Evolutionary conservation across 228 moss, liverwort and hornwort genomes (phyloP), one percentile per base, ranked within the genome.

Genomic region (Sphagnum fallax): DNA sequence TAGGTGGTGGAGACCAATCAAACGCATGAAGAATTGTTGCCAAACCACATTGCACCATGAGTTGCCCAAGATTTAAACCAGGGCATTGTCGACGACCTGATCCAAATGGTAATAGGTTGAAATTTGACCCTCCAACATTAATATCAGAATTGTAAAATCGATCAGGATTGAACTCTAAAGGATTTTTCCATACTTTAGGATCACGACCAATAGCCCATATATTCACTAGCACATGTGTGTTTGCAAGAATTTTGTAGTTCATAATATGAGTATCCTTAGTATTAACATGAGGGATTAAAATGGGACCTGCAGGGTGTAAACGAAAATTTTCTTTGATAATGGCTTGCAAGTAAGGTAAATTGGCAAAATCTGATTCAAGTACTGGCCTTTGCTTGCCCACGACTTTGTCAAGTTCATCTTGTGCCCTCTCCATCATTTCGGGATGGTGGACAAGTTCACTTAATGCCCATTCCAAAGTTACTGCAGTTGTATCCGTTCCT

Each of bases 401-500:
- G 49, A 85, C 74, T 5, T 13, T 58, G 69, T 85, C 81, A 47
- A 85, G n/a, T 65, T 85, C 85, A 12, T 76, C 52, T 57, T 77
- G 72, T 60, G 67, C 58, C 16, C 59, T 73, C 1, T 11, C 7
- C 53, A 75, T 5, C 1, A 52, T 49, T 47, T 48, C 48, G 0
- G 75, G 84, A 52, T 73, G 50, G 53, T 51, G 72, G 1, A 85
- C 48, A 50, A 85, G 71, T 55, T 78, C 81, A 9, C 76, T 60
- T 66, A 85, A 12, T 6, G 73, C 70, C 84, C 84, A 85, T 71
- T 81, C 81, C 60, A 69, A 2, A 0, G 74, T 55, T 47, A 61
- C 67, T 0, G 74, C 71, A 0, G 81, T 48, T 3, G 78, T 74
- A 53, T 78, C 81, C 9, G 76, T 70, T 48, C 84, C 84, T 6